These are phyloP conservation scores for Fusarium nelsonii DNA, from an alignment of 2,329 filamentous ascomycete genomes.

Conservation along the genomic window DNA sequence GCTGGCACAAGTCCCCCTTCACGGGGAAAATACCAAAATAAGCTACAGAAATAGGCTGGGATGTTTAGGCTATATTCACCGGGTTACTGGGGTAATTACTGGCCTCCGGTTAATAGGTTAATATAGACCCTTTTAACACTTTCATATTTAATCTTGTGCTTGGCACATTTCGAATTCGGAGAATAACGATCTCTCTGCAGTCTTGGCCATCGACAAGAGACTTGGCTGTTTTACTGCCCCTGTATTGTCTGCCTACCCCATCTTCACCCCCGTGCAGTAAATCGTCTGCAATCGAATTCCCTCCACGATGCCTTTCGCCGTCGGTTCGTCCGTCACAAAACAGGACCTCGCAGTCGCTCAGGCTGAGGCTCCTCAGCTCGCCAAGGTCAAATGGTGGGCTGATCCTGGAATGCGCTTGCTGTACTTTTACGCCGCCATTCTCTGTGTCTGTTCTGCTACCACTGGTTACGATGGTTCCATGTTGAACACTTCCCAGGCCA, in stretches of 20 bases:
- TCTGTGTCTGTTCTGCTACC: conserved; percentile 70
- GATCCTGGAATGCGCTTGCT: conserved; percentile 67
- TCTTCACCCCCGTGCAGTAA: background rate
- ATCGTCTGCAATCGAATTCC: background rate
- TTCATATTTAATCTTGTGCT: conserved; percentile 18
- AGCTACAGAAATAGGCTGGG: too few species aligned
- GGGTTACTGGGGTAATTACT: conserved; percentile 7
- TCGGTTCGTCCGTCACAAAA: conserved; percentile 19
- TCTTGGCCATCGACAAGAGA: background rate
- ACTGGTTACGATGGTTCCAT: conserved; percentile 69
- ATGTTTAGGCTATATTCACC: too few species aligned
- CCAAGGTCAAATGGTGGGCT: conserved; percentile 67
- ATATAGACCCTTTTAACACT: background rate
- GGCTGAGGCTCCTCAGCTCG: conserved; percentile 62
- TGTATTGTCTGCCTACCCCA: background rate
- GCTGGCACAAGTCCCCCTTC: too few species aligned
- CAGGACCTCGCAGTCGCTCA: conserved; percentile 54
- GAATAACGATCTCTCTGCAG: background rate
- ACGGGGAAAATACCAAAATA: too few species aligned
- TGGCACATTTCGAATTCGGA: conserved; percentile 2
- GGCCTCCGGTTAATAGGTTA: conserved; percentile 18
- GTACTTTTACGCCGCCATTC: conserved; percentile 62
- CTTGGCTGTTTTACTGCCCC: background rate
- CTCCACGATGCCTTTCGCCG: conserved; percentile 26
- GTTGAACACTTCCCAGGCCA: conserved; percentile 70